These are phyloP conservation scores for Dothistroma pini DNA, from an alignment of 2,329 filamentous ascomycete genomes.

Conservation along the genomic window DNA sequence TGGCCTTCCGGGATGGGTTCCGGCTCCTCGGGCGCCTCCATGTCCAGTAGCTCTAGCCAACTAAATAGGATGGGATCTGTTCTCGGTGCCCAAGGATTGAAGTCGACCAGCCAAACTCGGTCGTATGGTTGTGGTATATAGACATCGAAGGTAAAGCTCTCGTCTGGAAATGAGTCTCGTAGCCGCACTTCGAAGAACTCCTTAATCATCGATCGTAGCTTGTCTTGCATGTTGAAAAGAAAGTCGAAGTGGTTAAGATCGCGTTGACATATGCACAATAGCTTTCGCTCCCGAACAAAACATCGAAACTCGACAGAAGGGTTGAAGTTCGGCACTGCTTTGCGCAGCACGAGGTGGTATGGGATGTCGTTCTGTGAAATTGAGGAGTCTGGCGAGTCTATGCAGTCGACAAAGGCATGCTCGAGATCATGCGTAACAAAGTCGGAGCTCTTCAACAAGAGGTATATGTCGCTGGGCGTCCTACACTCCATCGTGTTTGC, in stretches of 20 bases:
- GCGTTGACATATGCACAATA: conserved; percentile 82
- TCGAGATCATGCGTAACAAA: conserved; percentile 93
- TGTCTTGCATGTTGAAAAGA: conserved; percentile 62
- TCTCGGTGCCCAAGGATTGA: conserved; percentile 88
- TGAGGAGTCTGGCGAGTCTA: conserved; percentile 35
- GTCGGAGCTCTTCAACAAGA: conserved; percentile 89
- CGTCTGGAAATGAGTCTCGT: conserved; percentile 74
- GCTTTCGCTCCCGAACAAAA: conserved; percentile 77
- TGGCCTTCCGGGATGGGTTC: conserved; percentile 14
- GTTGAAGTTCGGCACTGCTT: conserved; percentile 76
- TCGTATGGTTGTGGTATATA: conserved; percentile 77
- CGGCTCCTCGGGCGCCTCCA: conserved; percentile 53
- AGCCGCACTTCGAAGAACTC: conserved; percentile 74
- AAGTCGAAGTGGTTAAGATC: conserved; percentile 91
- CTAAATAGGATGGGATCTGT: conserved; percentile 88
- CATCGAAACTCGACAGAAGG: conserved; percentile 92
- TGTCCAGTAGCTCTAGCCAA: conserved; percentile 79
- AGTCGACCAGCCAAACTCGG: conserved; percentile 80
- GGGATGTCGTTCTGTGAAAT: conserved; percentile 49
- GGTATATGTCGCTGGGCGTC: conserved; percentile 84
- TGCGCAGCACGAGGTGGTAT: conserved; percentile 79
- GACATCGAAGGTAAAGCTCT: conserved; percentile 83
- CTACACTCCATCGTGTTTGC: conserved; percentile 89
- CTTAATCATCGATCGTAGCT: conserved; percentile 65
- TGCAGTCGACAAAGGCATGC: conserved; percentile 80